These are phyloP conservation scores for Serpula lacrymans DNA, from an alignment of 768 basidiomycete species.

Conservation along the genomic window DNA sequence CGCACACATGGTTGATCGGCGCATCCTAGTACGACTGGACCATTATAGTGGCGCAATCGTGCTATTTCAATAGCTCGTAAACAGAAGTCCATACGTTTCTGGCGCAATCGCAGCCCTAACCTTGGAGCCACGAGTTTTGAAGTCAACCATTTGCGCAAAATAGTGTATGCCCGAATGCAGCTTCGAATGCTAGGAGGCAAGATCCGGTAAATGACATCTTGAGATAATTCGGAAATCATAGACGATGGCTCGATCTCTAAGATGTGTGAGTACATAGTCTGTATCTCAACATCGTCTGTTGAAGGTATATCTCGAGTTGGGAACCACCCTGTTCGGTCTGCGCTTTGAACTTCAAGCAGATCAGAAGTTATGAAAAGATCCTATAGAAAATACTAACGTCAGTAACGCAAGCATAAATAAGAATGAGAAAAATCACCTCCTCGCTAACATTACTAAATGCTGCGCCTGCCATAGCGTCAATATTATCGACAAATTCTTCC, in stretches of 20 bases:
- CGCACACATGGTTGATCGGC: constrained; percentile 64
- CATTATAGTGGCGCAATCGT: constrained; percentile 55
- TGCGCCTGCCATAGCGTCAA: constrained; percentile 74
- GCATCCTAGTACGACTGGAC: constrained; percentile 28
- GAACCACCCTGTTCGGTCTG: constrained; percentile 82
- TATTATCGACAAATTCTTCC: constrained; percentile 70
- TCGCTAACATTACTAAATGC: constrained; percentile 75
- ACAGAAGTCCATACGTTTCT: constrained; percentile 69
- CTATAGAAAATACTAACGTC: constrained; percentile 31
- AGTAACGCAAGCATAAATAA: constrained; percentile 4
- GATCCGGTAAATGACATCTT: constrained; percentile 69
- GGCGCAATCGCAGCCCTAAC: constrained; percentile 60
- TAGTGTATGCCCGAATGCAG: constrained; percentile 71
- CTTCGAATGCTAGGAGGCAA: constrained; percentile 74
- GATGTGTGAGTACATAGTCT: constrained; percentile 72
- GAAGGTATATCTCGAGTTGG: constrained; percentile 47
- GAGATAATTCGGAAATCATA: constrained; percentile 65
- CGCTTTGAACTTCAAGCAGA: constrained; percentile 75
- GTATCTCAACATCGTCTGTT: constrained; percentile 69
- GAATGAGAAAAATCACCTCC: constrained; percentile 46
- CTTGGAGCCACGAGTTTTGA: constrained; percentile 63
- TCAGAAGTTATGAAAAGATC: constrained; percentile 78
- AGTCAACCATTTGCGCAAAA: constrained; percentile 78
- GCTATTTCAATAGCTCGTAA: constrained; percentile 74
- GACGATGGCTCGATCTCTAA: constrained; percentile 70